phyloP scores from a whole-genome alignment of 345 rosid genomes.

The Gynandropsis gynandra region DNA sequence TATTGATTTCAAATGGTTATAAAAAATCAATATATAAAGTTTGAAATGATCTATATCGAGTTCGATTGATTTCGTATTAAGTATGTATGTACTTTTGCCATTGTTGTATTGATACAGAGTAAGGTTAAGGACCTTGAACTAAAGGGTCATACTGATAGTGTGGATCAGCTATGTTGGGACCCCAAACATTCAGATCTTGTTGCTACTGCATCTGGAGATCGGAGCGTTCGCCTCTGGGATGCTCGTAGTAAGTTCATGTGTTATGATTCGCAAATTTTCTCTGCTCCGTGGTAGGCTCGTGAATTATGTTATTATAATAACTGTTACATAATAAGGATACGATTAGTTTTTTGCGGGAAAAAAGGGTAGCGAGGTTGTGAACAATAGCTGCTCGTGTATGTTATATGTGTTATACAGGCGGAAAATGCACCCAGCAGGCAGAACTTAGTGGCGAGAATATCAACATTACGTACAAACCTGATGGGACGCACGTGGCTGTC shows the following conservation, averaged over 20 bases:
- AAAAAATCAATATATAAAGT: no score
- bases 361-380: no score
- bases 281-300: no score
- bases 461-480: constrained; percentile 93
- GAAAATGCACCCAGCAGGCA: constrained; percentile 89
- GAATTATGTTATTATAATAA: no score
- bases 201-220: constrained; percentile 97
- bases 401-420: constrained; percentile 43
- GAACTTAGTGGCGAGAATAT: constrained; percentile 98
- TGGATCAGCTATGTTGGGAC: constrained; percentile 99
- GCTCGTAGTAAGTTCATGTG: constrained; percentile 73
- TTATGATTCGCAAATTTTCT: no score
- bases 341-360: no score
- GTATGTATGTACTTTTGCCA: constrained; percentile 3
- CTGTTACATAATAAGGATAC: no score
- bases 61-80: not conserved
- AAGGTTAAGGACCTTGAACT: constrained; percentile 82
- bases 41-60: no score
- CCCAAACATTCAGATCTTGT: constrained; percentile 89
- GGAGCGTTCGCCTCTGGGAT: constrained; percentile 97
- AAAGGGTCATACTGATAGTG: constrained; percentile 96
- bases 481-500: constrained; percentile 86
- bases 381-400: constrained; percentile 9
- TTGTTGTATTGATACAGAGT: constrained; percentile 41
- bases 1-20: not conserved